Evolutionary conservation across 345 rosid species (phyloP).

Genomic region (Linum usitatissimum): DNA sequence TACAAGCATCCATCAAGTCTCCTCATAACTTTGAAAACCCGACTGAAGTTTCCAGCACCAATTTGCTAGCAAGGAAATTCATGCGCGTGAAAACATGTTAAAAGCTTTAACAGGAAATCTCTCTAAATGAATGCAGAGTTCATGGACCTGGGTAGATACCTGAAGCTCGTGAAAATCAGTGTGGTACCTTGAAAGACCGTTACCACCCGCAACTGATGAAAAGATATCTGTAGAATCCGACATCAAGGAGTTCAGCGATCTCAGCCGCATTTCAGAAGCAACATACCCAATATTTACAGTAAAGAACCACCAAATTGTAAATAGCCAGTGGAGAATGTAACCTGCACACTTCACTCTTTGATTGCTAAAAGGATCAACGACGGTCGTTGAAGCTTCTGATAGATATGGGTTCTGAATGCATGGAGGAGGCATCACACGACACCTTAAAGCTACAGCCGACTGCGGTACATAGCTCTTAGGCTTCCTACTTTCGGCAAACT

Average conservation of each 20-base stretch:
- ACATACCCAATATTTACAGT: not conserved
- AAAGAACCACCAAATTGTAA: not conserved
- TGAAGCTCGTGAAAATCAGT: constrained; percentile 92
- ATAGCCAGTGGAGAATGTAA: constrained; percentile 19
- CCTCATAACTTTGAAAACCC: constrained; percentile 76
- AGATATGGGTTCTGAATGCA: constrained; percentile 87
- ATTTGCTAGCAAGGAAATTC: constrained; percentile 46
- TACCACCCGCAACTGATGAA: constrained; percentile 46
- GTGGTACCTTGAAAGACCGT: constrained; percentile 87
- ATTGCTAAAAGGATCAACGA: constrained; percentile 56
- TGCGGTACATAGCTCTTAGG: constrained; percentile 54
- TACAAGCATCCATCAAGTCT: constrained; percentile 95
- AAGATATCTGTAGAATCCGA: constrained; percentile 45
- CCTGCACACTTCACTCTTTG: constrained; percentile 90
- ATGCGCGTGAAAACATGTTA: constrained; percentile 6
- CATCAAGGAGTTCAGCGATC: constrained; percentile 6
- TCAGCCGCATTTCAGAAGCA: constrained; percentile 5
- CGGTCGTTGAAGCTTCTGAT: constrained; percentile 37
- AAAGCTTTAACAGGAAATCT: not conserved
- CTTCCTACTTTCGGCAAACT: constrained; percentile 25
- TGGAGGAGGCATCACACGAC: constrained; percentile 88
- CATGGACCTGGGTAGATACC: constrained; percentile 27
- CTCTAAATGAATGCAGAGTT: not conserved
- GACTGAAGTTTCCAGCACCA: constrained; percentile 82
- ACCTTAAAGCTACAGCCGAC: constrained; percentile 78